Percentiles rank a stretch among this genome's conserved stretches.
Evolutionary conservation across 176 grass and related monocot species (phyloP).

Genomic region (Tillandsia leiboldiana): DNA sequence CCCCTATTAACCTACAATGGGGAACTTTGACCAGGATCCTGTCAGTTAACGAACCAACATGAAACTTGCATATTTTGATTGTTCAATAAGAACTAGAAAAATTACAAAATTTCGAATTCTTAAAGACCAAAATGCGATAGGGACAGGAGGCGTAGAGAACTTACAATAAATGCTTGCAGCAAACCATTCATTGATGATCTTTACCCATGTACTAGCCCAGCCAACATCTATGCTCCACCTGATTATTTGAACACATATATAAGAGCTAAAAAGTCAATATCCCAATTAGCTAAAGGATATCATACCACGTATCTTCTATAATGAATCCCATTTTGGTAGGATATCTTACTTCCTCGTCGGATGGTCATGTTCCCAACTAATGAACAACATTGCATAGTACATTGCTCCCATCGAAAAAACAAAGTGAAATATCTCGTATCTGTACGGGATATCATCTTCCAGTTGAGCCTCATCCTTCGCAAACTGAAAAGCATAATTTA

Average conservation of each 20-base stretch:
- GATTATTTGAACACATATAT: slow-evolving; percentile 18
- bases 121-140: not conserved
- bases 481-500: slow-evolving; percentile 36
- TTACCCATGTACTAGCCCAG: slow-evolving; percentile 86
- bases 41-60: too few relatives aligned
- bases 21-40: too few relatives aligned
- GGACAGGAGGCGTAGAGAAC: not conserved
- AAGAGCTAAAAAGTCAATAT: too few relatives aligned
- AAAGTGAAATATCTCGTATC: slow-evolving; percentile 67
- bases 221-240: slow-evolving; percentile 96
- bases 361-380: slow-evolving; percentile 82
- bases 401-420: slow-evolving; percentile 86
- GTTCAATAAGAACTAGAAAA: not conserved
- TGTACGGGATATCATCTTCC: slow-evolving; percentile 67
- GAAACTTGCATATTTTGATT: not conserved
- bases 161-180: slow-evolving; percentile 75
- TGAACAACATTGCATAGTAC: slow-evolving; percentile 96
- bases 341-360: slow-evolving; percentile 61
- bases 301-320: too few relatives aligned
- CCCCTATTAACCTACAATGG: too few relatives aligned
- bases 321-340: not conserved
- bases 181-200: slow-evolving; percentile 80
- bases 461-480: slow-evolving; percentile 32
- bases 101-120: not conserved
- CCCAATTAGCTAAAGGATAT: too few relatives aligned